Conservation (phyloP, 78 protist species). For the Tieghemostelium lacteum region DNA sequence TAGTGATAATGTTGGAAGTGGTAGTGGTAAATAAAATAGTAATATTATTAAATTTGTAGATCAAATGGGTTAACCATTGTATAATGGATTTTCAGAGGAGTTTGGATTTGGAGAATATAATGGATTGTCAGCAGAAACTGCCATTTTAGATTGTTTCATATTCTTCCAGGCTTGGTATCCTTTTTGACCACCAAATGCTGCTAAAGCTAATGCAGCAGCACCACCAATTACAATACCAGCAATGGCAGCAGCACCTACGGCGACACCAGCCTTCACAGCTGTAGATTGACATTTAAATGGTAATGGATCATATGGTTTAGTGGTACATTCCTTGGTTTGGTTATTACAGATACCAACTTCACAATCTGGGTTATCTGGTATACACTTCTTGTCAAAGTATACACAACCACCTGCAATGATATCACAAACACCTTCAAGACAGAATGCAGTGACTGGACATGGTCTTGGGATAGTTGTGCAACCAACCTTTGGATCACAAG, state of each 20-base stretch:
- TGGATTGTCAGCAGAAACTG: constrained; percentile 50
- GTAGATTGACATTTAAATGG: constrained; percentile 65
- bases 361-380: constrained; percentile 20
- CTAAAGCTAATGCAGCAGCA: constrained; percentile 52
- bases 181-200: constrained; percentile 44
- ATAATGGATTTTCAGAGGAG: constrained; percentile 64
- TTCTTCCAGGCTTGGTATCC: constrained; percentile 64
- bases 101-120: constrained; percentile 46
- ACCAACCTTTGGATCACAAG: constrained; percentile 29
- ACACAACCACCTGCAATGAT: constrained; percentile 41
- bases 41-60: too few species aligned
- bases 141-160: constrained; percentile 7
- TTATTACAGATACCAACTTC: constrained; percentile 67
- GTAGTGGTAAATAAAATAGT: too few species aligned
- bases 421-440: constrained; percentile 6
- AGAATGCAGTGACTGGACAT: constrained; percentile 20
- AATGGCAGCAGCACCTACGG: constrained; percentile 58
- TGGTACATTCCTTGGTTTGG: constrained; percentile 3
- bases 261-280: constrained; percentile 60
- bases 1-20: too few species aligned
- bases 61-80: too few species aligned
- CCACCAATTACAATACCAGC: constrained; percentile 74
- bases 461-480: neutral
- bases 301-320: constrained; percentile 8
- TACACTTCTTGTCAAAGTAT: constrained; percentile 1